Conservation (phyloP, 2,329 filamentous ascomycete genomes). For the Lasiodiplodia citricola region DNA sequence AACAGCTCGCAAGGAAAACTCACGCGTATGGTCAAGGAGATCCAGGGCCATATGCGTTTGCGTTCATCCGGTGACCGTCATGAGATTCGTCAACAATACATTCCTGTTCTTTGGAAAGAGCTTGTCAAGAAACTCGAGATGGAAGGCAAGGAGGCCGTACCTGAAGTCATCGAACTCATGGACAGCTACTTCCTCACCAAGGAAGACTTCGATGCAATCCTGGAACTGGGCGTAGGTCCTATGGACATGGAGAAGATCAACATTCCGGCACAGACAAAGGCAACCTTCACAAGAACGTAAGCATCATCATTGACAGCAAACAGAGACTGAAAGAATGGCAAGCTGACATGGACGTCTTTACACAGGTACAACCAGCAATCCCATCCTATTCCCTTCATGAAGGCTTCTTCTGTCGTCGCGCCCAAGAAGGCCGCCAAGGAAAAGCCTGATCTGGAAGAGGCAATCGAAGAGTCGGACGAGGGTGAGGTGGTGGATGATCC, state of each 20-base stretch:
- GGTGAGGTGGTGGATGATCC: slow-evolving; percentile 51
- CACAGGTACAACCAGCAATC: slow-evolving; percentile 80
- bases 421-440: slow-evolving; percentile 75
- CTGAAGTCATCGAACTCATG: slow-evolving; percentile 90
- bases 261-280: slow-evolving; percentile 84
- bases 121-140: slow-evolving; percentile 74
- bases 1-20: slow-evolving; percentile 81
- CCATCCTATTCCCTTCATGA: slow-evolving; percentile 96
- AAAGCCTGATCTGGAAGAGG: slow-evolving; percentile 92
- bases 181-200: slow-evolving; percentile 94
- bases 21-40: slow-evolving; percentile 83
- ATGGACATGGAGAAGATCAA: slow-evolving; percentile 77
- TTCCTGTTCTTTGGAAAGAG: slow-evolving; percentile 85
- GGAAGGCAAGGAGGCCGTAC: slow-evolving; percentile 82
- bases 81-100: slow-evolving; percentile 91
- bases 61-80: slow-evolving; percentile 88
- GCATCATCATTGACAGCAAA: slow-evolving; percentile 44
- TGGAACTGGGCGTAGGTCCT: slow-evolving; percentile 86
- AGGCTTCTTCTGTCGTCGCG: slow-evolving; percentile 76
- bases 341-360: slow-evolving; percentile 29
- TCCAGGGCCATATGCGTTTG: slow-evolving; percentile 96
- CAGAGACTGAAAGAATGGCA: neutral
- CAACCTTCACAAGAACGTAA: slow-evolving; percentile 86
- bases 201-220: slow-evolving; percentile 91
- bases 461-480: slow-evolving; percentile 87